These are phyloP conservation scores for Cryptococcus depauperatus DNA, from an alignment of 1,284 basidiomycete species.

Conservation along the genomic window DNA sequence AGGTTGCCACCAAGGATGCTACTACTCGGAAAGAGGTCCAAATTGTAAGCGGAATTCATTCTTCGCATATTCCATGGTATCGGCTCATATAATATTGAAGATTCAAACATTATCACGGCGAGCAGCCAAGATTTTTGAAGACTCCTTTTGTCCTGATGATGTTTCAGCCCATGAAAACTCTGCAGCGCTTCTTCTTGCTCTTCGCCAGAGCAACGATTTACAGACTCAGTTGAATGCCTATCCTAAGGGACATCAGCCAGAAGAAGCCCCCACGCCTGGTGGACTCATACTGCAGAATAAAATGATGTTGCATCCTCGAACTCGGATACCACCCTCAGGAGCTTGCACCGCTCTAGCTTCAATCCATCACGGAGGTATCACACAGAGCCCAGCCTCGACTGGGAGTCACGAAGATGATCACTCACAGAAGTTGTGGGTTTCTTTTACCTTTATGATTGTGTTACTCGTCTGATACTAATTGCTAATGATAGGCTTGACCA, in stretches of 20 bases:
- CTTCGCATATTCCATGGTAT: background rate
- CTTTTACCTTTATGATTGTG: no score
- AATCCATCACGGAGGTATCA: conserved; percentile 17
- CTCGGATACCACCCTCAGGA: conserved; percentile 3
- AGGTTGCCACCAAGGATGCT: conserved; percentile 36
- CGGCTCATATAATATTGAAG: conserved; percentile 9
- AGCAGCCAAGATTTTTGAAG: conserved; percentile 40
- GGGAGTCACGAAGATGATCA: conserved; percentile 41
- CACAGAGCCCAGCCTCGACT: conserved; percentile 21
- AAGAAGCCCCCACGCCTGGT: conserved; percentile 14
- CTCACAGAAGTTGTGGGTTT: conserved; percentile 37
- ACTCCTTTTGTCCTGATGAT: conserved; percentile 37
- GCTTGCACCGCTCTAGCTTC: conserved; percentile 10
- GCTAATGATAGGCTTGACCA: conserved; percentile 34
- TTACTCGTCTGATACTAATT: background rate
- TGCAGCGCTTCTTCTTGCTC: conserved; percentile 36
- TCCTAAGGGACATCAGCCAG: conserved; percentile 15
- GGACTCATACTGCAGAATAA: background rate
- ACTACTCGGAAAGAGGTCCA: conserved; percentile 45
- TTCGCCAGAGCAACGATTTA: conserved; percentile 32
- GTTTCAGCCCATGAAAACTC: conserved; percentile 35
- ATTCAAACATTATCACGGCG: conserved; percentile 42
- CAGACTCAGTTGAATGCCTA: conserved; percentile 12
- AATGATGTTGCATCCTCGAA: conserved; percentile 8
- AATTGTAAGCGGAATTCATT: conserved; percentile 26